Percentiles rank a stretch among this genome's conserved stretches.
Conservation (phyloP, 2,329 filamentous ascomycete species). For the Penicillium sp. region DNA sequence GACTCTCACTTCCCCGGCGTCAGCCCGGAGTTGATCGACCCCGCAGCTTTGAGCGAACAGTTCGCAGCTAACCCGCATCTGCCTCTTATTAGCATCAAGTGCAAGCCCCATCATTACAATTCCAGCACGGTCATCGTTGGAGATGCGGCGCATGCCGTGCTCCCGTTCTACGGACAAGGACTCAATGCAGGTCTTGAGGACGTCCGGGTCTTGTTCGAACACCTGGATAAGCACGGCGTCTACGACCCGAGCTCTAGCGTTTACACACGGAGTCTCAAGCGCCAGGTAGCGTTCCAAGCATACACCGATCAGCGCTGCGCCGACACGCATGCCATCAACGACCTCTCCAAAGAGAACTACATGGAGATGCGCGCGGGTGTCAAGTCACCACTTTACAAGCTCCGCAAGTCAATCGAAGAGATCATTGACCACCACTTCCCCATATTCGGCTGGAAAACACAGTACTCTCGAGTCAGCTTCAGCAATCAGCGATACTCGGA, state of each 20-base stretch:
- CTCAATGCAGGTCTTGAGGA: constrained; percentile 98
- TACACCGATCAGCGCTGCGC: constrained; percentile 74
- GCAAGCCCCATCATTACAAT: constrained; percentile 79
- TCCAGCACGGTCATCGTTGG: constrained; percentile 82
- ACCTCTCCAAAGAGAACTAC: constrained; percentile 88
- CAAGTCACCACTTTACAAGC: constrained; percentile 71
- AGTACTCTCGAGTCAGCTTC: constrained; percentile 91
- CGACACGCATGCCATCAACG: constrained; percentile 88
- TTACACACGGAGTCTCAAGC: constrained; percentile 48
- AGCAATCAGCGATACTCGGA: constrained; percentile 89
- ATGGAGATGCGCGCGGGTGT: constrained; percentile 90
- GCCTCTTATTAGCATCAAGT: constrained; percentile 91
- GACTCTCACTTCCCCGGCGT: constrained; percentile 85
- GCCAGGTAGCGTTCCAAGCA: constrained; percentile 60
- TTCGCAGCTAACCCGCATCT: constrained; percentile 85
- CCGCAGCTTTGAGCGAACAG: constrained; percentile 68
- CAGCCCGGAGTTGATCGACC: constrained; percentile 59
- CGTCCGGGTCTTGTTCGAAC: constrained; percentile 81
- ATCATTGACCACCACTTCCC: constrained; percentile 75
- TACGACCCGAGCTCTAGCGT: constrained; percentile 34
- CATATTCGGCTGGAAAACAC: constrained; percentile 80
- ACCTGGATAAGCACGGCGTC: constrained; percentile 69
- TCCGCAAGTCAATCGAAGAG: constrained; percentile 87
- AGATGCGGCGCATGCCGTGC: constrained; percentile 95
- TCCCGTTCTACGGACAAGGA: constrained; percentile 97